phyloP scores from a whole-genome alignment of 2,329 filamentous ascomycete genomes.

The Fusarium siculi region DNA sequence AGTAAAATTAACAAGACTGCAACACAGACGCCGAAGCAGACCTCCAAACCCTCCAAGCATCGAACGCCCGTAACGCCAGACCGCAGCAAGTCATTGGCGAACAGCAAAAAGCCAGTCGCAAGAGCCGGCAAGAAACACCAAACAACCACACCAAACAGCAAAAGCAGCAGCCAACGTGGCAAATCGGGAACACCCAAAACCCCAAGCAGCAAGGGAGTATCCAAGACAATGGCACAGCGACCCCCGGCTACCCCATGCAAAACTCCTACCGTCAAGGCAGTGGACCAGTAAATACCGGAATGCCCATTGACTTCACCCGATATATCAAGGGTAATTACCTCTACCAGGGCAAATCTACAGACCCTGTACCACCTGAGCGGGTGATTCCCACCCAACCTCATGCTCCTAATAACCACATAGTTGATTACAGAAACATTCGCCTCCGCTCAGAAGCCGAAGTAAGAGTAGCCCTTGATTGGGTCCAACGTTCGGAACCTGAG shows the following conservation, averaged over 20 bases:
- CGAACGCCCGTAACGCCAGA: conserved; percentile 32
- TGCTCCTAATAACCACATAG: conserved; percentile 2
- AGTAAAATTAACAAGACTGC: conserved; percentile 48
- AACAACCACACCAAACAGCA: conserved; percentile 4
- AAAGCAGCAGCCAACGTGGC: conserved; percentile 14
- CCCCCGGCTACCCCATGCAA: background rate
- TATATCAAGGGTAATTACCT: conserved; percentile 30
- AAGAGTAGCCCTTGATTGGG: conserved; percentile 69
- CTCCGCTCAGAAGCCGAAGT: conserved; percentile 72
- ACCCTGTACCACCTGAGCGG: conserved; percentile 6
- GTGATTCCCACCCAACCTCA: conserved; percentile 12
- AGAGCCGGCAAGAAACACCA: conserved; percentile 23
- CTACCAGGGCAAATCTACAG: conserved; percentile 1
- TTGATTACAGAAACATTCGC: conserved; percentile 49
- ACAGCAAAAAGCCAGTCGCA: conserved; percentile 48
- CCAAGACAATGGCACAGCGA: background rate
- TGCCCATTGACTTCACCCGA: conserved; percentile 11
- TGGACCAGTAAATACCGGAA: conserved; percentile 7
- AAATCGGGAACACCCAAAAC: conserved; percentile 13
- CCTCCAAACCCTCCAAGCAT: conserved; percentile 24
- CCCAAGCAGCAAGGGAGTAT: conserved; percentile 14
- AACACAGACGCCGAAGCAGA: conserved; percentile 47
- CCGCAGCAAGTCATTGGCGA: conserved; percentile 20
- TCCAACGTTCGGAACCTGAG: conserved; percentile 55
- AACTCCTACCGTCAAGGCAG: conserved; percentile 22